Conservation (phyloP, 768 basidiomycete species). For the Leccinum olivaceopallidum region DNA sequence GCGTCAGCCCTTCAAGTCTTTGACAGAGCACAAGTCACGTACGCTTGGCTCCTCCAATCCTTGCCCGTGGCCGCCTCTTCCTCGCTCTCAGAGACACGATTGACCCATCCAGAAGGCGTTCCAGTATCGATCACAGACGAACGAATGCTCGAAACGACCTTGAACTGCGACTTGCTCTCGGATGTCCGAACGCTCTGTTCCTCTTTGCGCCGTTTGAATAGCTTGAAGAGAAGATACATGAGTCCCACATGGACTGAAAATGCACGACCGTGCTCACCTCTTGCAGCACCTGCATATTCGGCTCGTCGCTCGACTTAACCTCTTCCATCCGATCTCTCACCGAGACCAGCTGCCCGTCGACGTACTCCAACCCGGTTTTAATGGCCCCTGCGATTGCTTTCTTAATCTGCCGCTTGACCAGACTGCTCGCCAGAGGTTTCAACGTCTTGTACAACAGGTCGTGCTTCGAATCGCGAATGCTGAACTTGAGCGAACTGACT, state of each 20-base stretch:
- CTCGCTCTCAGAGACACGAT: conserved; percentile 46
- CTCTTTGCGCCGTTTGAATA: conserved; percentile 62
- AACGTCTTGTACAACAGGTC: conserved; percentile 86
- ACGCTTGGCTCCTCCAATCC: conserved; percentile 59
- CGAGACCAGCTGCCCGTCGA: conserved; percentile 87
- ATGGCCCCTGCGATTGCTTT: conserved; percentile 67
- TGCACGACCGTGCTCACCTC: conserved; percentile 39
- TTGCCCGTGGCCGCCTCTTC: conserved; percentile 43
- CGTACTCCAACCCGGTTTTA: conserved; percentile 78
- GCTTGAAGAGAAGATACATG: conserved; percentile 31
- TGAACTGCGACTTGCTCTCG: conserved; percentile 68
- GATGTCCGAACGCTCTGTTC: conserved; percentile 36
- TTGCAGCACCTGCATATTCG: conserved; percentile 53
- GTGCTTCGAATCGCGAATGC: conserved; percentile 90
- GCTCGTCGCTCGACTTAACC: conserved; percentile 48
- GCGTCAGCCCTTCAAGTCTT: conserved; percentile 3
- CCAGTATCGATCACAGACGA: conserved; percentile 67
- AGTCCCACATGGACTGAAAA: not conserved
- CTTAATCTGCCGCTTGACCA: conserved; percentile 76
- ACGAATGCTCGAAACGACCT: conserved; percentile 72
- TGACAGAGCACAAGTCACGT: conserved; percentile 17
- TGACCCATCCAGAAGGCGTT: conserved; percentile 72
- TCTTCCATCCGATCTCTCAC: conserved; percentile 80
- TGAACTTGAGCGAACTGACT: conserved; percentile 85
- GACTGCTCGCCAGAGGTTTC: conserved; percentile 71